Evolutionary conservation across 768 basidiomycete genomes (phyloP).

Genomic region (Xanthoconium stramineum): DNA sequence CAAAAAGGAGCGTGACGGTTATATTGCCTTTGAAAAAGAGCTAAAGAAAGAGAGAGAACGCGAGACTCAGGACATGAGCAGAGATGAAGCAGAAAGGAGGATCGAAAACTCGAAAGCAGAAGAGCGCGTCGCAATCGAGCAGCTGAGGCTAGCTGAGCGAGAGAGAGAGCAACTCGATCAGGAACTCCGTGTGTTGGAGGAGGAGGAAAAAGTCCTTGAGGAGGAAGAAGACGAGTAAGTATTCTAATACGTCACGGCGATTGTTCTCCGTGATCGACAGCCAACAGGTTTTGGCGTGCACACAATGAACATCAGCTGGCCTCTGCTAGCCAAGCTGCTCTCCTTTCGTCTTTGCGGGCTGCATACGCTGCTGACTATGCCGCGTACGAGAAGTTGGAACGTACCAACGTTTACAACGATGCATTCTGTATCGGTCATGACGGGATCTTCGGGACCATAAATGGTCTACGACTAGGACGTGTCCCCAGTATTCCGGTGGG

Average conservation of each 20-base stretch:
- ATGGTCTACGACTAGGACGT: conserved; percentile 87
- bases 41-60: conserved; percentile 78
- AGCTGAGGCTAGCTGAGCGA: conserved; percentile 70
- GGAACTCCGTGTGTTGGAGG: conserved; percentile 66
- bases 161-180: conserved; percentile 74
- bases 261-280: conserved; percentile 4
- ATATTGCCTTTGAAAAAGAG: conserved; percentile 89
- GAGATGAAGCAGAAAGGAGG: conserved; percentile 66
- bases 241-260: neutral
- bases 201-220: conserved; percentile 76
- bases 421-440: conserved; percentile 95
- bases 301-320: conserved; percentile 71
- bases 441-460: conserved; percentile 96
- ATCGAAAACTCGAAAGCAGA: conserved; percentile 71
- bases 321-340: conserved; percentile 62
- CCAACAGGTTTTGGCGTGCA: conserved; percentile 71
- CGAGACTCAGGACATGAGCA: conserved; percentile 56
- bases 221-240: conserved; percentile 82
- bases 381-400: conserved; percentile 79
- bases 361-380: conserved; percentile 76
- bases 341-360: conserved; percentile 68
- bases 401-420: conserved; percentile 94
- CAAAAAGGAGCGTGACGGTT: conserved; percentile 88
- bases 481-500: conserved; percentile 78
- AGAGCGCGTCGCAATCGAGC: conserved; percentile 65